These are phyloP conservation scores for Tarenaya hassleriana DNA, from an alignment of 345 rosid genomes.

Conservation along the genomic window DNA sequence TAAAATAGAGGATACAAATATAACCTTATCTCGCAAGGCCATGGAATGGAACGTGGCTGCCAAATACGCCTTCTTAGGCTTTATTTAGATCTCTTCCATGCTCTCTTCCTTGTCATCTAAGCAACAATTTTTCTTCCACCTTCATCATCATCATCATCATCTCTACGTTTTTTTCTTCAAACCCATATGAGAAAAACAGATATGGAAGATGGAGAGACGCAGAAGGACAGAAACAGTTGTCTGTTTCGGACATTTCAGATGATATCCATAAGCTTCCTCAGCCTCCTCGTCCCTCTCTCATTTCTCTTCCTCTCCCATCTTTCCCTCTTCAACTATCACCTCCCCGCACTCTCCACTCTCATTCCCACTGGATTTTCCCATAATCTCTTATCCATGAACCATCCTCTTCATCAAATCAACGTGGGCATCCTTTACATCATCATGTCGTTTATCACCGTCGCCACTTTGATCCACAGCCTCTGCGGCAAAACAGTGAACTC, in stretches of 20 bases:
- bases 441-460: slow-evolving; percentile 35
- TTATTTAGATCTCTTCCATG: slow-evolving; percentile 14
- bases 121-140: slow-evolving; percentile 15
- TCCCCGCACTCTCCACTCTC: slow-evolving; percentile 19
- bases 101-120: slow-evolving; percentile 25
- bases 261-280: slow-evolving; percentile 46
- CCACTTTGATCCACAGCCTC: slow-evolving; percentile 48
- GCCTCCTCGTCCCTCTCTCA: slow-evolving; percentile 57
- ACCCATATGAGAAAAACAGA: neutral
- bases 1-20: slow-evolving; percentile 3
- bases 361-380: slow-evolving; percentile 15
- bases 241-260: slow-evolving; percentile 33
- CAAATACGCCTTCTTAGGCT: slow-evolving; percentile 24
- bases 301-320: slow-evolving; percentile 59
- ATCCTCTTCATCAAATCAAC: slow-evolving; percentile 12
- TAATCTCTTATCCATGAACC: neutral
- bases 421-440: slow-evolving; percentile 35
- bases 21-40: neutral
- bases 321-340: slow-evolving; percentile 31
- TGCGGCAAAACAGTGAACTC: slow-evolving; percentile 38
- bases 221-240: slow-evolving; percentile 18
- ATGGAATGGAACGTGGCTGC: slow-evolving; percentile 23
- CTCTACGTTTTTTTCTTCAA: slow-evolving; percentile 2
- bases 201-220: slow-evolving; percentile 24
- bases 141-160: neutral